Evolutionary conservation across 441 rosid genomes (phyloP).

Genomic region (Erodium texanum): DNA sequence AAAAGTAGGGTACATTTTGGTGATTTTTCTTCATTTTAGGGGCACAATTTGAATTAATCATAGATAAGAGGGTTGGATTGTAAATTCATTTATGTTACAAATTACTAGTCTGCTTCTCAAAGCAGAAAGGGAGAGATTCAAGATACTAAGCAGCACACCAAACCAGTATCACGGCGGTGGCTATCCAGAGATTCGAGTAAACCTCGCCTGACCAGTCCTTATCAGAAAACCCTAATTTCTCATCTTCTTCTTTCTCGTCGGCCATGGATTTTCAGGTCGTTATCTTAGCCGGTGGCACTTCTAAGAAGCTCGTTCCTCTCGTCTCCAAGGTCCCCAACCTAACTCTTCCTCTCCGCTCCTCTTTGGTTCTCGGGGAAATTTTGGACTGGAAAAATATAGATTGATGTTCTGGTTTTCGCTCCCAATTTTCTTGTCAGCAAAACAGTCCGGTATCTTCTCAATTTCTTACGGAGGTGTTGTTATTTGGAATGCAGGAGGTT

Average conservation of each 20-base stretch:
- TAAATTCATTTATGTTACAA: too few species aligned
- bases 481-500: slow-evolving; percentile 50
- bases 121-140: background rate
- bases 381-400: too few species aligned
- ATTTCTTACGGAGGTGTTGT: background rate
- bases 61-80: background rate
- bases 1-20: too few species aligned
- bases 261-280: slow-evolving; percentile 86
- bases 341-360: background rate
- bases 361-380: background rate
- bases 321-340: slow-evolving; percentile 55
- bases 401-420: background rate
- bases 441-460: background rate
- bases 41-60: background rate
- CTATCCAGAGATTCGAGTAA: background rate
- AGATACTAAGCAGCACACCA: background rate
- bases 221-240: background rate
- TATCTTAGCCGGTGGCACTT: slow-evolving; percentile 75
- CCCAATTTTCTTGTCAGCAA: background rate
- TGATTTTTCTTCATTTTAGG: background rate
- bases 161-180: background rate
- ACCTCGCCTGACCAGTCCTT: too few species aligned
- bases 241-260: background rate
- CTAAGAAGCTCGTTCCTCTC: slow-evolving; percentile 59
- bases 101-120: background rate